phyloP scores from a whole-genome alignment of 805 yeast species.

The Candida morakotiae region DNA sequence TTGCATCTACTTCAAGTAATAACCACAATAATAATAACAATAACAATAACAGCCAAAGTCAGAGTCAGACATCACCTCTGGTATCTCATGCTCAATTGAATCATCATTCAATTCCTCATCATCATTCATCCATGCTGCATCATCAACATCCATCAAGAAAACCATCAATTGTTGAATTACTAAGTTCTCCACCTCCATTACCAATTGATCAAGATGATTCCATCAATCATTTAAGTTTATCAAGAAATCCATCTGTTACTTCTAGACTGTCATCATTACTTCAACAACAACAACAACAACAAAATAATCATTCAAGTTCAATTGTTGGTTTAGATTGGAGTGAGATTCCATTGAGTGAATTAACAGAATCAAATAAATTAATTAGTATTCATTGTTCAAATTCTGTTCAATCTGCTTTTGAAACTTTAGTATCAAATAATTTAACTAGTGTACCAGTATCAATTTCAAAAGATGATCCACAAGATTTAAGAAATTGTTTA shows the following conservation, averaged over 20 bases:
- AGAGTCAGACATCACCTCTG: neutral
- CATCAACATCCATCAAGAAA: constrained; percentile 31
- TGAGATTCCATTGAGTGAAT: constrained; percentile 63
- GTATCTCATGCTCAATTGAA: neutral
- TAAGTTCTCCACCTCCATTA: constrained; percentile 73
- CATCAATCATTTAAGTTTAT: constrained; percentile 34
- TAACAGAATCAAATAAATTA: constrained; percentile 76
- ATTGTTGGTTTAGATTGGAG: constrained; percentile 54
- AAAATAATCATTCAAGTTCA: constrained; percentile 3
- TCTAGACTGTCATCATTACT: constrained; percentile 12
- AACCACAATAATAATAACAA: neutral
- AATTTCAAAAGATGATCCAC: constrained; percentile 37
- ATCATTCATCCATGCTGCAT: constrained; percentile 10
- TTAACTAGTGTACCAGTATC: constrained; percentile 84
- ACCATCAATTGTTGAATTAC: constrained; percentile 69
- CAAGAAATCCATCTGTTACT: constrained; percentile 30
- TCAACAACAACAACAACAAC: neutral
- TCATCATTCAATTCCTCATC: constrained; percentile 11
- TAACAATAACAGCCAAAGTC: neutral
- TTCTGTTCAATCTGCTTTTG: constrained; percentile 87
- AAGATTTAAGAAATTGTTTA: constrained; percentile 59
- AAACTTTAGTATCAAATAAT: constrained; percentile 63
- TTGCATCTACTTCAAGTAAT: neutral
- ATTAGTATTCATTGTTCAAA: constrained; percentile 61
- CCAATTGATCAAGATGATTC: constrained; percentile 36